Percentiles rank a stretch among this genome's conserved stretches.
phyloP scores from a whole-genome alignment of 768 basidiomycete species.

The Lentinula boryana region DNA sequence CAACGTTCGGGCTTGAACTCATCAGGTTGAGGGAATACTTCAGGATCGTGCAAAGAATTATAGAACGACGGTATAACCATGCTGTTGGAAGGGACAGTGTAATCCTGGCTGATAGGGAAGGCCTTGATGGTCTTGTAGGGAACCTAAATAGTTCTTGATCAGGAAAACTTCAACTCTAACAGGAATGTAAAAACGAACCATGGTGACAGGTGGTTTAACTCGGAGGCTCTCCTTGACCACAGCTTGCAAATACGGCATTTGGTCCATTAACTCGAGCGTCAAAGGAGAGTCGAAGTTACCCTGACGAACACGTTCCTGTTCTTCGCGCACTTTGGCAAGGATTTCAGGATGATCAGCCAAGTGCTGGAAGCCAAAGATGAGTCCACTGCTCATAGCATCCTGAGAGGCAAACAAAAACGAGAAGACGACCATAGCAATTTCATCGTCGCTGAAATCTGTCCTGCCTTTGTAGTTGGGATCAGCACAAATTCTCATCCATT shows the following conservation, averaged over 20 bases:
- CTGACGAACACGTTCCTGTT: slow-evolving; percentile 79
- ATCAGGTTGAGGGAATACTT: slow-evolving; percentile 84
- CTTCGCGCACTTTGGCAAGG: slow-evolving; percentile 82
- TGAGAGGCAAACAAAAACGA: slow-evolving; percentile 96
- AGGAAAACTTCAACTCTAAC: not conserved
- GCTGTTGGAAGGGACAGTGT: slow-evolving; percentile 84
- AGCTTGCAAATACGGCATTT: slow-evolving; percentile 90
- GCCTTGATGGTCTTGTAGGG: slow-evolving; percentile 88
- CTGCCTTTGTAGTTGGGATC: slow-evolving; percentile 70
- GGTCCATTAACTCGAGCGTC: slow-evolving; percentile 83
- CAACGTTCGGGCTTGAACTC: slow-evolving; percentile 84
- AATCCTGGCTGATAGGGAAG: slow-evolving; percentile 89
- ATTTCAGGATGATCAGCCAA: slow-evolving; percentile 89
- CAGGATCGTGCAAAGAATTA: slow-evolving; percentile 87
- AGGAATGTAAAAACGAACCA: slow-evolving; percentile 47
- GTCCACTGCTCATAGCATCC: slow-evolving; percentile 97
- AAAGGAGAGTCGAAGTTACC: slow-evolving; percentile 72
- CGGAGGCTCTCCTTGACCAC: slow-evolving; percentile 93
- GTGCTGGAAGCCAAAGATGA: slow-evolving; percentile 96
- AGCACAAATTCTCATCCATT: slow-evolving; percentile 76
- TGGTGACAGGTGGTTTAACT: slow-evolving; percentile 89
- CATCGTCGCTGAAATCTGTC: slow-evolving; percentile 83
- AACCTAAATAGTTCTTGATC: slow-evolving; percentile 47
- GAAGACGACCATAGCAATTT: slow-evolving; percentile 96
- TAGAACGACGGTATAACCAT: slow-evolving; percentile 96